A percentile compares a stretch with the other conserved stretches of the same genome.
Conservation (phyloP, 352 stramenopile genomes). For the Pythium scleroteichum region DNA sequence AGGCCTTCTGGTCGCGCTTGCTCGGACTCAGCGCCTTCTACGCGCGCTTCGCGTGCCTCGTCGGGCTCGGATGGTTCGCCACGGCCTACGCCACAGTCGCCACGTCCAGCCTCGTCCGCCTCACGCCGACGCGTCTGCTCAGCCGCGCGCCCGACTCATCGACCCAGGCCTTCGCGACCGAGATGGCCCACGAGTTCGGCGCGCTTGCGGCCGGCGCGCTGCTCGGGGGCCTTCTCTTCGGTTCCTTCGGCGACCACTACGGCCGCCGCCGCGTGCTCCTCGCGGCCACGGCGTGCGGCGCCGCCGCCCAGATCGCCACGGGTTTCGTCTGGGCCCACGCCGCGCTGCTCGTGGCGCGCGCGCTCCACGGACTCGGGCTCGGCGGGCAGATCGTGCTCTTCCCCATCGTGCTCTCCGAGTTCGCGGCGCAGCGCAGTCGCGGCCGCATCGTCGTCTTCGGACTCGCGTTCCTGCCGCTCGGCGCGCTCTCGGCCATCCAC, state of each 20-base stretch:
- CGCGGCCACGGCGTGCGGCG: slow-evolving; percentile 35
- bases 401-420: slow-evolving; percentile 56
- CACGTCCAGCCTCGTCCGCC: neutral
- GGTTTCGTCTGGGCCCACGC: slow-evolving; percentile 17
- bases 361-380: slow-evolving; percentile 46
- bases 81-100: slow-evolving; percentile 7
- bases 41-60: slow-evolving; percentile 11
- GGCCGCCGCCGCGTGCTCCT: slow-evolving; percentile 49
- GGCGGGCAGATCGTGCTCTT: slow-evolving; percentile 58
- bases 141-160: neutral
- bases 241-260: slow-evolving; percentile 60
- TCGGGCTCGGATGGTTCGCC: slow-evolving; percentile 16
- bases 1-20: neutral
- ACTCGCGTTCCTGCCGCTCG: slow-evolving; percentile 42
- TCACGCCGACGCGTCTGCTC: slow-evolving; percentile 1
- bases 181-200: slow-evolving; percentile 14
- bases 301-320: slow-evolving; percentile 29
- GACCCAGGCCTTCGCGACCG: neutral
- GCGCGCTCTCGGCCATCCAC: slow-evolving; percentile 41
- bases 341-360: slow-evolving; percentile 35
- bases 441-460: slow-evolving; percentile 57
- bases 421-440: slow-evolving; percentile 56
- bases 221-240: slow-evolving; percentile 51
- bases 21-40: slow-evolving; percentile 23
- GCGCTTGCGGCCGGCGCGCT: slow-evolving; percentile 31